Conservation (phyloP, 768 basidiomycete genomes). For the Fistulinella prunicolor region DNA sequence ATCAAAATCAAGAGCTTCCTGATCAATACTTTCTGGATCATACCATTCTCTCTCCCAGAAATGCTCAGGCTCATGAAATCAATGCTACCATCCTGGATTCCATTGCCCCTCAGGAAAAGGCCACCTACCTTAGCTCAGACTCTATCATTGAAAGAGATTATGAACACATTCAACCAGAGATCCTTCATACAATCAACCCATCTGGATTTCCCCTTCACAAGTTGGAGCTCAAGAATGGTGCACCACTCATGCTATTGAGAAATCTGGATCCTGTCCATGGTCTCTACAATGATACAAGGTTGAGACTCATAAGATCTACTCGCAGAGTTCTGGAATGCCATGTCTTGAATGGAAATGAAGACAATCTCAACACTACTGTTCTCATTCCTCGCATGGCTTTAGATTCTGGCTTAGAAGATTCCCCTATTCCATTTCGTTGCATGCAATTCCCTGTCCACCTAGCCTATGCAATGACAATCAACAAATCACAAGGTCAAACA, state of each 20-base stretch:
- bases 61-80: constrained; percentile 33
- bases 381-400: constrained; percentile 32
- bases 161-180: constrained; percentile 35
- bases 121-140: constrained; percentile 29
- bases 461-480: constrained; percentile 39
- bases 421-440: constrained; percentile 20
- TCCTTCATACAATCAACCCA: constrained; percentile 36
- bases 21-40: constrained; percentile 29
- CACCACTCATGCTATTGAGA: constrained; percentile 41
- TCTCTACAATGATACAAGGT: constrained; percentile 39
- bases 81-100: constrained; percentile 25
- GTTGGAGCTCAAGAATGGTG: constrained; percentile 32
- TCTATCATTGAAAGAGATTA: constrained; percentile 24
- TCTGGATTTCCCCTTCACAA: constrained; percentile 39
- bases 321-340: constrained; percentile 22
- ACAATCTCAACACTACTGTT: constrained; percentile 13
- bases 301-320: constrained; percentile 17
- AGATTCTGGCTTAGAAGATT: constrained; percentile 13
- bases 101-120: constrained; percentile 21
- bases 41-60: constrained; percentile 31
- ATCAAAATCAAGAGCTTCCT: constrained; percentile 11
- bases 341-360: constrained; percentile 14
- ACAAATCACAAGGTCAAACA: constrained; percentile 40
- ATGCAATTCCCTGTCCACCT: constrained; percentile 34
- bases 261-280: constrained; percentile 39